Conservation (phyloP, 352 stramenopile species). For the Nothophytophthora sp. region DNA sequence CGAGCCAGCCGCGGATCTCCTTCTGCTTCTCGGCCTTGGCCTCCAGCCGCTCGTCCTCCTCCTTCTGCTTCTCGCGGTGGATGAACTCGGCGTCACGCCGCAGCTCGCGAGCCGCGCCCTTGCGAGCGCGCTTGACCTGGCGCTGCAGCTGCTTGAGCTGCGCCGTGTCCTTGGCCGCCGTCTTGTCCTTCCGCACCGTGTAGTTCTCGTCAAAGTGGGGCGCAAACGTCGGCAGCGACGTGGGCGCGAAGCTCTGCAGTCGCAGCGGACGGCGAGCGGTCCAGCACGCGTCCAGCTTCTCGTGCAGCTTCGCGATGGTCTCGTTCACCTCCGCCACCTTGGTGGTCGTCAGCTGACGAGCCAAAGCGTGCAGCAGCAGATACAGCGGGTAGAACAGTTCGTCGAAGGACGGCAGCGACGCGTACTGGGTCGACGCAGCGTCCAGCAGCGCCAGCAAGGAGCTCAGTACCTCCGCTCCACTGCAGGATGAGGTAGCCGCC, state of each 20-base stretch:
- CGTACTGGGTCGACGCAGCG: conserved; percentile 53
- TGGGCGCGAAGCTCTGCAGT: conserved; percentile 75
- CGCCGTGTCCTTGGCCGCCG: conserved; percentile 75
- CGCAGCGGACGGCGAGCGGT: conserved; percentile 54
- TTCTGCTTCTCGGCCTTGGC: conserved; percentile 91
- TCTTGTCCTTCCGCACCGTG: conserved; percentile 92
- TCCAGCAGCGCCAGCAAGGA: conserved; percentile 53
- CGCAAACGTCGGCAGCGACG: conserved; percentile 75
- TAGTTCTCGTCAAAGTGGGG: conserved; percentile 93
- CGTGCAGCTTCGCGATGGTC: conserved; percentile 51
- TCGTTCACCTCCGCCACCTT: conserved; percentile 30
- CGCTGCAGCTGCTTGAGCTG: conserved; percentile 91
- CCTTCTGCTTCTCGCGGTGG: conserved; percentile 91
- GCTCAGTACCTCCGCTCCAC: conserved; percentile 42
- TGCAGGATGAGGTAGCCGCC: conserved; percentile 41
- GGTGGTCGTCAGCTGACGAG: conserved; percentile 32
- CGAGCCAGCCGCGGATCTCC: conserved; percentile 96
- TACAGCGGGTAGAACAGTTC: conserved; percentile 79
- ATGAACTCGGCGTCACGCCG: conserved; percentile 94
- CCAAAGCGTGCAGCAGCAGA: conserved; percentile 62
- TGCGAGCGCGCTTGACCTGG: conserved; percentile 97
- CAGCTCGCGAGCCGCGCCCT: conserved; percentile 95
- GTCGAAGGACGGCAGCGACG: conserved; percentile 62
- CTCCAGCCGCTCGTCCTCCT: conserved; percentile 74
- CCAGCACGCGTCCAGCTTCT: conserved; percentile 49